These are phyloP conservation scores for Gynochthodes officinalis DNA, from an alignment of 257 asterid species.

Conservation along the genomic window DNA sequence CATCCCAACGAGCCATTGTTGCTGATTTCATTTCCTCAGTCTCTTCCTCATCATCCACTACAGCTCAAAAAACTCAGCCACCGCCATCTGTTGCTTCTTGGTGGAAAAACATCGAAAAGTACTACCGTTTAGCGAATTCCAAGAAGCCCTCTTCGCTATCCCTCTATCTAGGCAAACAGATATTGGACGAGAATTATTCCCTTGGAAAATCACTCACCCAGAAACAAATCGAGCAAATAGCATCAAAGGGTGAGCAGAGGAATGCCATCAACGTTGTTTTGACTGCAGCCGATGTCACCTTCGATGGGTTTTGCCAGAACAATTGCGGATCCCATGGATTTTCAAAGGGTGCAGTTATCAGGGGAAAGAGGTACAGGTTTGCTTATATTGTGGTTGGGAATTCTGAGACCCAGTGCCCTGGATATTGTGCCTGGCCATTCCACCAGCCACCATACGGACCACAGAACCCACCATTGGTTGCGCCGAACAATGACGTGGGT, in stretches of 20 bases:
- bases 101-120: slow-evolving; percentile 61
- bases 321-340: slow-evolving; percentile 61
- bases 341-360: slow-evolving; percentile 15
- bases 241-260: slow-evolving; percentile 45
- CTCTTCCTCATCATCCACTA: slow-evolving; percentile 17
- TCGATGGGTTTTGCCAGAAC: slow-evolving; percentile 51
- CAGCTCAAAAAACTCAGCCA: slow-evolving; percentile 3
- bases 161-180: slow-evolving; percentile 38
- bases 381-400: slow-evolving; percentile 71
- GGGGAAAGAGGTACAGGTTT: slow-evolving; percentile 36
- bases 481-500: slow-evolving; percentile 72
- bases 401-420: slow-evolving; percentile 53
- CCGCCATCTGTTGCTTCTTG: slow-evolving; percentile 59
- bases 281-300: slow-evolving; percentile 48
- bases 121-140: slow-evolving; percentile 47
- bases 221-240: slow-evolving; percentile 39
- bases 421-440: slow-evolving; percentile 69
- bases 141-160: slow-evolving; percentile 33
- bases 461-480: slow-evolving; percentile 52
- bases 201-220: slow-evolving; percentile 54
- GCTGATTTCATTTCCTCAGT: slow-evolving; percentile 60
- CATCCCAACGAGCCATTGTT: slow-evolving; percentile 56
- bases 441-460: slow-evolving; percentile 79
- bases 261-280: slow-evolving; percentile 56
- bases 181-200: slow-evolving; percentile 32